Evolutionary conservation across 2,329 filamentous ascomycete genomes (phyloP).

Genomic region (Hypoxylon rubiginosum): DNA sequence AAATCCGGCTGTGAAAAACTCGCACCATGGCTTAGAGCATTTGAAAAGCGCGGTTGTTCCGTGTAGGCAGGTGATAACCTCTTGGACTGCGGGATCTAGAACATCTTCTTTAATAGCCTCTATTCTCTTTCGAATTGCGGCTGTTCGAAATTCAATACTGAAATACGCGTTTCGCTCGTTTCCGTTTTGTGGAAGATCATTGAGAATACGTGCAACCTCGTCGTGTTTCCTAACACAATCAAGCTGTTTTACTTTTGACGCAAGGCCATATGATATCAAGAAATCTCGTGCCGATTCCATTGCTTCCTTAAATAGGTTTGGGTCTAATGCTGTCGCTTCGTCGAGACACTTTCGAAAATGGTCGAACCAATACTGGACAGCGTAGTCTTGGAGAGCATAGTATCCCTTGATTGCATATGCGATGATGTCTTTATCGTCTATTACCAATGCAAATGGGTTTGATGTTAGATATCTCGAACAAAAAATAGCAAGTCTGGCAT

Average conservation of each 20-base stretch:
- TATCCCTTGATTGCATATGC: conserved; percentile 8
- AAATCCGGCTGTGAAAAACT: conserved; percentile 18
- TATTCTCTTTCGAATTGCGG: conserved; percentile 1
- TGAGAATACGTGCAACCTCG: neutral
- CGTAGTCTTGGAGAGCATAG: conserved; percentile 29
- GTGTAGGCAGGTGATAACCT: neutral
- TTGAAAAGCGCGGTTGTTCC: conserved; percentile 13
- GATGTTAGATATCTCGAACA: conserved; percentile 11
- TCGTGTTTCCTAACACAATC: neutral
- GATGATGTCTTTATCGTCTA: neutral
- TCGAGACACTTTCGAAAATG: conserved; percentile 18
- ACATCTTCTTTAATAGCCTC: neutral
- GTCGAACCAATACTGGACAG: conserved; percentile 26
- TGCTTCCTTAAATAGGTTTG: neutral
- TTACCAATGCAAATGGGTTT: conserved; percentile 1
- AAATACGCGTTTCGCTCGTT: conserved; percentile 4
- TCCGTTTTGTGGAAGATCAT: neutral
- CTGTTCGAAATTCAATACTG: conserved; percentile 5
- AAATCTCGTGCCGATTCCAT: neutral
- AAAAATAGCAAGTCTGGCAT: conserved; percentile 6
- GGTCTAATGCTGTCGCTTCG: neutral
- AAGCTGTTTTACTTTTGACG: neutral
- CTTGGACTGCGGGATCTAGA: neutral
- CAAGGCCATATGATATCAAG: neutral
- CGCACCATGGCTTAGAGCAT: conserved; percentile 27